Base-by-base conservation (phyloP, 1,284 basidiomycete genomes). In the Microbotryomycetes sp. region DNA sequence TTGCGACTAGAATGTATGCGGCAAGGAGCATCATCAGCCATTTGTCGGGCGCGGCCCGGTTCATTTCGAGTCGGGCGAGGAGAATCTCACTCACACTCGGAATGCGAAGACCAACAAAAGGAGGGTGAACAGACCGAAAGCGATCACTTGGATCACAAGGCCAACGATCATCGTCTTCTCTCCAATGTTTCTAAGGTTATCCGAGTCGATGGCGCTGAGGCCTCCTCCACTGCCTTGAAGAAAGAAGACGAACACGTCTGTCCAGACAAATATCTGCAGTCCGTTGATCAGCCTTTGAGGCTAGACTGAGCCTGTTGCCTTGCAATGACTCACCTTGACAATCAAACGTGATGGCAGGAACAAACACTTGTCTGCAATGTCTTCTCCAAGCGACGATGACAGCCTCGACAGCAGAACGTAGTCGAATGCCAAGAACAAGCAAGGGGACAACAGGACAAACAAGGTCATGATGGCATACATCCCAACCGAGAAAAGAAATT, bases 171-270 rank as follows among this genome's bases (percentile, higher is more conserved):
- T 58, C 23, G 68, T 56, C 60, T 68, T 28, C 2, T 29, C 19
- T 4, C 6, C 14, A n/a, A 22, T 14, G 47, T 62, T 58, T 15
- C 55, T 50, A 29, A 31, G 29, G 26, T 31, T 48, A 7, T 54
- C 45, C 2, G 48, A 56, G 4, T 51, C 59, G 14, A 50, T 46
- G 16, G 58, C 48, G 49, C 56, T 49, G 31, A 67, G 28, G 0
- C 70, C 70, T 1, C 70, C 70, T 6, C 71, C 71, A 0, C 45
- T 32, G 9, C 56, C 70, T 46, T 74, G 73, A 5, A 74, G 48
- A 12, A 72, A 5, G 55, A 74, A 74, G 2, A 72, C 72, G 23
- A 64, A 29, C 9, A 75, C 68, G 54, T 75, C 74, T 53, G 58
- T 60, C 59, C 67, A 69, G 6, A 48, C 66, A 65, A 7, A 65